Evolutionary conservation across 768 basidiomycete species (phyloP).

Genomic region (Hericium coralloides): DNA sequence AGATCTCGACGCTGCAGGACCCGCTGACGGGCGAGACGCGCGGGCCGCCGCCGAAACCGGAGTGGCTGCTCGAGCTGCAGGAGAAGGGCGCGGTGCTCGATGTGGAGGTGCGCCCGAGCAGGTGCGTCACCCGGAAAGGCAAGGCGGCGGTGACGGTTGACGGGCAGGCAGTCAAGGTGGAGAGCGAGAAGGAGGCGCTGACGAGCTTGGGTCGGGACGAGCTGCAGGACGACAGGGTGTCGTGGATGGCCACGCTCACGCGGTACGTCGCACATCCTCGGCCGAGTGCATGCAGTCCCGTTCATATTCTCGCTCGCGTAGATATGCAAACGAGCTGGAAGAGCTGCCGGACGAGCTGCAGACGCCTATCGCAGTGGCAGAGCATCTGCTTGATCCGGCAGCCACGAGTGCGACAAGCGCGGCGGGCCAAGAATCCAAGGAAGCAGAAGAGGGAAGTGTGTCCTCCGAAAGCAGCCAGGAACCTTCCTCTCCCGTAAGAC

Average conservation of each 20-base stretch:
- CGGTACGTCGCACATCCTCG: conserved; percentile 37
- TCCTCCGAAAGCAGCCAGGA: conserved; percentile 7
- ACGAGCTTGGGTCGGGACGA: conserved; percentile 67
- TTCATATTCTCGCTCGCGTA: conserved; percentile 2
- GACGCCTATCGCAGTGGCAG: conserved; percentile 50
- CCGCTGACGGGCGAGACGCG: conserved; percentile 69
- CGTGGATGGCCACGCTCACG: conserved; percentile 57
- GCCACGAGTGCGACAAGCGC: conserved; percentile 12
- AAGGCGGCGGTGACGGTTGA: conserved; percentile 34
- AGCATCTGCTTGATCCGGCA: conserved; percentile 42
- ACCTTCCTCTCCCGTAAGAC: conserved; percentile 4
- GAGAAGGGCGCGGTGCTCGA: conserved; percentile 53
- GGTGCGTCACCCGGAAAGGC: conserved; percentile 21
- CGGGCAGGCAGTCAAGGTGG: conserved; percentile 34
- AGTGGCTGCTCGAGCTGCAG: conserved; percentile 64
- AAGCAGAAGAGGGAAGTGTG: conserved; percentile 4
- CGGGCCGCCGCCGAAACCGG: conserved; percentile 51
- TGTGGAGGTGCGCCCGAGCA: conserved; percentile 40
- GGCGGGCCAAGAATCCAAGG: conserved; percentile 14
- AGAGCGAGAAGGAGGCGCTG: conserved; percentile 70
- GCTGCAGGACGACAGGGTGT: conserved; percentile 60
- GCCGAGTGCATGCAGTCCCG: conserved; percentile 4
- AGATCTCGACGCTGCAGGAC: conserved; percentile 67
- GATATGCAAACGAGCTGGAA: conserved; percentile 38
- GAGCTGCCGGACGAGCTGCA: conserved; percentile 52